phyloP scores from a whole-genome alignment of 495 filamentous ascomycete genomes.

The Haplographium delicatum region DNA sequence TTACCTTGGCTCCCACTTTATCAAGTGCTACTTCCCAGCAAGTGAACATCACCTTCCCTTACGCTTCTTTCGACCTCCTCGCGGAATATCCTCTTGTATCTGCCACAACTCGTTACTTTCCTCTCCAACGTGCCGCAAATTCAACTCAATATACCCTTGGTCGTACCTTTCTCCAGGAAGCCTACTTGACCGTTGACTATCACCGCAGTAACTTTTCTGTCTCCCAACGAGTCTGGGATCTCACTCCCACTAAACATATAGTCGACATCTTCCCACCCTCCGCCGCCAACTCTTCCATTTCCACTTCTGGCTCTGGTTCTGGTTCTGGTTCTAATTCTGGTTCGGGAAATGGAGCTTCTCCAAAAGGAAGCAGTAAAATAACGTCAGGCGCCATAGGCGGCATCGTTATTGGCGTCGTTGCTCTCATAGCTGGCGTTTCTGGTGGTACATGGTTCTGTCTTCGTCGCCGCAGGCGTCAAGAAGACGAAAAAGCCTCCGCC shows the following conservation, averaged over 20 bases:
- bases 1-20: constrained; percentile 25
- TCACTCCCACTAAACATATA: neutral
- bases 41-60: constrained; percentile 47
- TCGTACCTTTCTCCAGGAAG: constrained; percentile 52
- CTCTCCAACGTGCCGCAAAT: constrained; percentile 44
- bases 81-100: constrained; percentile 34
- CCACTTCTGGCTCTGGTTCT: neutral
- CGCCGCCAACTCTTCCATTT: neutral
- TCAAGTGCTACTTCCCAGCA: constrained; percentile 23
- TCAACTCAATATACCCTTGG: constrained; percentile 49
- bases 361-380: too few relatives aligned
- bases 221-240: neutral
- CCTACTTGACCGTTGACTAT: constrained; percentile 30
- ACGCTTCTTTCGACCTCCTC: constrained; percentile 45
- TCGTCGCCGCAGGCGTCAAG: neutral
- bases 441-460: neutral
- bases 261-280: neutral
- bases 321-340: too few relatives aligned
- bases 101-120: constrained; percentile 41
- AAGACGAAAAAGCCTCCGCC: neutral
- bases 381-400: neutral
- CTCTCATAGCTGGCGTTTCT: neutral
- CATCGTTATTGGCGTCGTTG: neutral
- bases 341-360: neutral
- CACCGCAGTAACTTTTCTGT: constrained; percentile 3